A percentile compares a stretch with the other conserved stretches of the same genome.
These are phyloP conservation scores for Hirschfeldia incana DNA, from an alignment of 345 rosid genomes.

Conservation along the genomic window DNA sequence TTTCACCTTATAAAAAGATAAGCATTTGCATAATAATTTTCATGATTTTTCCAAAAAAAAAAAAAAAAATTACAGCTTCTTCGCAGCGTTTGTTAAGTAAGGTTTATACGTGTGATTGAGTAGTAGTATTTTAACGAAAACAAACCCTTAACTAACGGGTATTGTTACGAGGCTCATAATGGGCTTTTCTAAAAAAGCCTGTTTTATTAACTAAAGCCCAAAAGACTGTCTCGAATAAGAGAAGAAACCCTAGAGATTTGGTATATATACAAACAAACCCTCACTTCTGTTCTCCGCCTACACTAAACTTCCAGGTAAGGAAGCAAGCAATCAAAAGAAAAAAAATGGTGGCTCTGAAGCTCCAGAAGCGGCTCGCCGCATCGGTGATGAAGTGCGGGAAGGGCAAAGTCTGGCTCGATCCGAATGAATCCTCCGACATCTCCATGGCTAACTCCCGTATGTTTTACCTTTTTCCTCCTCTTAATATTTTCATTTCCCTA, in stretches of 20 bases:
- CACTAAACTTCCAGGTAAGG: conserved; percentile 23
- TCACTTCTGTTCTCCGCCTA: conserved; percentile 30
- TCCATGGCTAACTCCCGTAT: conserved; percentile 44
- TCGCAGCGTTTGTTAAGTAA: neutral
- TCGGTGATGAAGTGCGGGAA: conserved; percentile 45
- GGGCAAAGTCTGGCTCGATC: conserved; percentile 45
- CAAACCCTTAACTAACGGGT: neutral
- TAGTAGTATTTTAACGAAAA: neutral
- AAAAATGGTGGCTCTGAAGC: conserved; percentile 39
- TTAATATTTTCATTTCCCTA: neutral
- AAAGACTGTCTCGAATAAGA: neutral
- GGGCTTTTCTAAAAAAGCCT: neutral
- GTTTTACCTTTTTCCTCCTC: neutral
- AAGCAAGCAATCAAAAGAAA: neutral
- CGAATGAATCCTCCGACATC: conserved; percentile 39
- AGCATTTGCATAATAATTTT: neutral
- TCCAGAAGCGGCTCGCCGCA: conserved; percentile 44
- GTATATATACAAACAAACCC: conserved; percentile 1
- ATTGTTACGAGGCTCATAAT: neutral
- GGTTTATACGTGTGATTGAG: neutral
- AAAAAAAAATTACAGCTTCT: neutral
- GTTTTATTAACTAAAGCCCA: neutral
- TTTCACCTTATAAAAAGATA: neutral
- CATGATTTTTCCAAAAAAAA: too few species aligned
- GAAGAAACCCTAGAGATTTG: conserved; percentile 35